These are phyloP conservation scores for Leishmania turanica DNA, from an alignment of 208 protist species.

Conservation along the genomic window DNA sequence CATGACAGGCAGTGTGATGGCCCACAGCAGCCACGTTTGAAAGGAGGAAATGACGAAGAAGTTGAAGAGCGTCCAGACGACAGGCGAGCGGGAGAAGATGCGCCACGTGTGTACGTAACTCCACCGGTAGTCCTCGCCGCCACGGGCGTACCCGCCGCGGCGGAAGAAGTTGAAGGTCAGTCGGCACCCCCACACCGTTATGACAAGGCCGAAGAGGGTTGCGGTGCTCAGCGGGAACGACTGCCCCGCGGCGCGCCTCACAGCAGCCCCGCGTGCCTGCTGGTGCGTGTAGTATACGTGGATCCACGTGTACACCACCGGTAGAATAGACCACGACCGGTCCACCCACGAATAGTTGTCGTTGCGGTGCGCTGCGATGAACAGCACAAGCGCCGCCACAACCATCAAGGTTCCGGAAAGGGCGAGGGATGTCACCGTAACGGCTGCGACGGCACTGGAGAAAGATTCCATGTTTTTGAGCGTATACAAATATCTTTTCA, in stretches of 20 bases:
- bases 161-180: constrained; percentile 79
- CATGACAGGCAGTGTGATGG: constrained; percentile 66
- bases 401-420: constrained; percentile 46
- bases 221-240: constrained; percentile 22
- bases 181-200: constrained; percentile 70
- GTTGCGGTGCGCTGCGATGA: constrained; percentile 48
- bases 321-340: constrained; percentile 76
- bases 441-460: neutral
- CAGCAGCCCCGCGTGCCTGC: neutral
- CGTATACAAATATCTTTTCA: neutral
- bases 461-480: constrained; percentile 1
- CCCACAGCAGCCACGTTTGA: constrained; percentile 74
- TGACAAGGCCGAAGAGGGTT: constrained; percentile 47
- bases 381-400: constrained; percentile 45
- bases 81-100: constrained; percentile 23
- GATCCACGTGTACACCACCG: constrained; percentile 75
- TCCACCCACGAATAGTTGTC: constrained; percentile 86
- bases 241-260: neutral
- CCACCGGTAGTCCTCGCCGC: constrained; percentile 83
- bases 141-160: constrained; percentile 70
- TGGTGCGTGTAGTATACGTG: constrained; percentile 41
- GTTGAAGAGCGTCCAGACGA: constrained; percentile 73
- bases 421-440: constrained; percentile 29
- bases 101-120: constrained; percentile 54
- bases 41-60: constrained; percentile 69